Evolutionary conservation across 805 yeast genomes (phyloP), one percentile per base, ranked within the genome.

Genomic region (Suhomyces pyralidae): DNA sequence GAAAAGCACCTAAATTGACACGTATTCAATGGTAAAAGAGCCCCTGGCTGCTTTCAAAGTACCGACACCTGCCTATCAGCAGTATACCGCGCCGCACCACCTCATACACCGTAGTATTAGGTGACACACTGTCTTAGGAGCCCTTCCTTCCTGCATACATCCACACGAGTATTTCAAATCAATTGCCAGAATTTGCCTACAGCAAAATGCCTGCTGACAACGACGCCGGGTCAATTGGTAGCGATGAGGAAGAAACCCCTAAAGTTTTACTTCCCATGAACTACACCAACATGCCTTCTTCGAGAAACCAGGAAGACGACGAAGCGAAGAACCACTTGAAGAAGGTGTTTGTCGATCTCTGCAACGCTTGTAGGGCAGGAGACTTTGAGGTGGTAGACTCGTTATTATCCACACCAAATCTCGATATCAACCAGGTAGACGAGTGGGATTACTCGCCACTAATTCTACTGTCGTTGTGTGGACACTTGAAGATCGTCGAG

Each of bases 401-500:
- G 34, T 65, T 83, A 40, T 73, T 85, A 3, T 69, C 82, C 1
- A 74, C 78, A 1, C 71, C 73, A 7, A 57, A 64, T 45, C 51
- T 73, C 26, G 62, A 71, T 48, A 63, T 79, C 50, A 79, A 83
- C 61, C 78, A 71, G 50, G 81, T 82, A 32, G 96, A 88, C 63
- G 82, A 80, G 56, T 88, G 85, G 80, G 88, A 88, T 64, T 83
- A 86, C 61, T 80, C 91, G 2, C 94, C 96, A 1, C 71, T 88
- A 53, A 84, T 85, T 53, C 69, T 88, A 24, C 89, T 90, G 7
- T 81, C 88, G 15, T 62, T 88, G 10, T 88, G 96, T 70, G 96
- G 96, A 0, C 93, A 88, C 64, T 77, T 76, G 55, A 72, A 70
- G 1, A 76, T 88, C 4, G 94, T 88, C n/a, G 73, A 71, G 50